Evolutionary conservation across 371 early-diverging fungal genomes (phyloP), one percentile per base, ranked within the genome.

Genomic region (Paramicrosporidium saccamoebae): DNA sequence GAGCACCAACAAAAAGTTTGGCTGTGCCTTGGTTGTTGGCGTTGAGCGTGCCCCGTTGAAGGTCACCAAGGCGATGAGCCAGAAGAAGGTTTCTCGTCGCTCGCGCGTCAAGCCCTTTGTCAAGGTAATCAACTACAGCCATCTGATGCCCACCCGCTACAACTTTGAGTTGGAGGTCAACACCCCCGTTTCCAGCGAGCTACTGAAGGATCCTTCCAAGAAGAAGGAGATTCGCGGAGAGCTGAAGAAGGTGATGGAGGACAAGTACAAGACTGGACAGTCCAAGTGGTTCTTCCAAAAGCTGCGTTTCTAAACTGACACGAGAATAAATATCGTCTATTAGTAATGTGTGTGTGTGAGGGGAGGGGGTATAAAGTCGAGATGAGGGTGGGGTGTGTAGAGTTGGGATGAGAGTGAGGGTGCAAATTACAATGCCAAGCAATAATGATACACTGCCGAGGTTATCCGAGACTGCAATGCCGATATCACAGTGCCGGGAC

Each of bases 241-340:
- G 31, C 53, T 88, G 55, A 75, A 67, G 58, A 73, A 68, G 65
- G 52, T 67, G 37, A 67, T 92, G 50, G 64, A 88, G 60, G 74
- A 84, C 55, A 61, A 69, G 33, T 82, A 84, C 63, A 64, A 64
- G 47, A 51, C 64, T 37, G 94, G 94, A 47, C 84, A 84, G 71
- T 82, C 79, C 75, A 81, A 78, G 69, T 92, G 94, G 94, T 90
- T 92, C 74, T 92, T 92, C 67, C 63, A 65, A 57, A 90, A 90
- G 69, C 79, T 92, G 39, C 63, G 78, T 44, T 79, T 79, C 71
- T 78, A 71, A 75, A 37, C 31, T 17, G 27, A n/a, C n/a, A n/a
- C n/a, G n/a, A n/a, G n/a, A n/a, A n/a, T n/a, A n/a, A n/a, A n/a
- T n/a, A n/a, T n/a, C n/a, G n/a, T n/a, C n/a, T n/a, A n/a, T n/a